Evolutionary conservation across 768 basidiomycete genomes (phyloP).

Genomic region (Lactarius hatsudake): DNA sequence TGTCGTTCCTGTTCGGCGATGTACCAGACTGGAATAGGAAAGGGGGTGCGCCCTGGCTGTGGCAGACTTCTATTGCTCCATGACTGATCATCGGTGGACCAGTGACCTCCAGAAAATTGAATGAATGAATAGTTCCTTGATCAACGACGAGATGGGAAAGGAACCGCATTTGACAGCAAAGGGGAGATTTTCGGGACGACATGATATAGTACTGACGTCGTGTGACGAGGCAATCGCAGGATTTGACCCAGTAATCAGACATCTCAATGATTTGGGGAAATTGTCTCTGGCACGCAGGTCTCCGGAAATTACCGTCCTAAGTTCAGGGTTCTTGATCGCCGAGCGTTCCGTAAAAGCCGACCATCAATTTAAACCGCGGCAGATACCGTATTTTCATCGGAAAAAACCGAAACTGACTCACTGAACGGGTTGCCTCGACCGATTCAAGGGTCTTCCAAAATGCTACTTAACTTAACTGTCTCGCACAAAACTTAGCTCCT

Average conservation of each 20-base stretch:
- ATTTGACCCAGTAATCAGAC: neutral
- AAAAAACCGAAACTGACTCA: conserved; percentile 12
- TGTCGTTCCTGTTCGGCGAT: neutral
- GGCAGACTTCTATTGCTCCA: conserved; percentile 6
- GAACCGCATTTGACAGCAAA: neutral
- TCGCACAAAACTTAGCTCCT: conserved; percentile 11
- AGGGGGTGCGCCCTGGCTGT: neutral
- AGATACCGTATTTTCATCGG: conserved; percentile 10
- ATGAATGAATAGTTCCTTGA: neutral
- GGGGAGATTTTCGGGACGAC: neutral
- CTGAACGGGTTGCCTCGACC: conserved; percentile 5
- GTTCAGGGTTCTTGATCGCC: conserved; percentile 23
- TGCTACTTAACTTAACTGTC: conserved; percentile 20
- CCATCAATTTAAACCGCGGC: conserved; percentile 13
- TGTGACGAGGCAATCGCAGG: neutral
- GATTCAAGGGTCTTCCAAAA: conserved; percentile 10
- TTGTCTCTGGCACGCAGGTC: neutral
- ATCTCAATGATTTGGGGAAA: neutral
- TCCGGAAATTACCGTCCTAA: conserved; percentile 17
- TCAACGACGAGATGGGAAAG: neutral
- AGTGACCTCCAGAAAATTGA: neutral
- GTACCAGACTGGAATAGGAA: conserved; percentile 2
- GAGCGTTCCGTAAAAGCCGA: conserved; percentile 26
- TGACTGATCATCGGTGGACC: conserved; percentile 10
- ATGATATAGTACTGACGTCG: neutral